Evolutionary conservation across 345 rosid species (phyloP).

Genomic region (Gossypium australe): DNA sequence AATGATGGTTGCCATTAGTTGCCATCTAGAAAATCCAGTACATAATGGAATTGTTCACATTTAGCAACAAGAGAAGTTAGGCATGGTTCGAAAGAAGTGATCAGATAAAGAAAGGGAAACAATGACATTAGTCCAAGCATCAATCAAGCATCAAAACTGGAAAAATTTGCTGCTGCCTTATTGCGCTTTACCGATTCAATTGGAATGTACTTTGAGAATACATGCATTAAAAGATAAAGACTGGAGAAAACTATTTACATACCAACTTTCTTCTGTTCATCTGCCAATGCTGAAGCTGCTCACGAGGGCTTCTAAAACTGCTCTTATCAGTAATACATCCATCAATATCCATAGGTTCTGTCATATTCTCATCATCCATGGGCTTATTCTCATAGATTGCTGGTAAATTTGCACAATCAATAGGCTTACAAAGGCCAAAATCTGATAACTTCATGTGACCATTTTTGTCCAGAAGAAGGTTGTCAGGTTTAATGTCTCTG

Average conservation of each 20-base stretch:
- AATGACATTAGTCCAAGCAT: neutral
- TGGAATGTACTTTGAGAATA: neutral
- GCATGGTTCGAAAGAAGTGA: neutral
- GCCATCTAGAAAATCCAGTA: no score
- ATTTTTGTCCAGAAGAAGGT: conserved; percentile 87
- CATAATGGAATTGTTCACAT: neutral
- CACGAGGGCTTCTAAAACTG: conserved; percentile 82
- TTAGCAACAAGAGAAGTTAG: neutral
- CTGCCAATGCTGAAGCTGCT: conserved; percentile 99
- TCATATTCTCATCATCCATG: conserved; percentile 53
- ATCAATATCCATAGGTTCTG: conserved; percentile 89
- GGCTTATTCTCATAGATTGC: conserved; percentile 75
- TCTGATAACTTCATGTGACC: conserved; percentile 99
- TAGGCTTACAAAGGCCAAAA: conserved; percentile 97
- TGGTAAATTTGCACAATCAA: conserved; percentile 74
- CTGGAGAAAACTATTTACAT: conserved; percentile 34
- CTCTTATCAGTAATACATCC: conserved; percentile 63
- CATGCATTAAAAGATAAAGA: neutral
- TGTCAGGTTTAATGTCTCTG: conserved; percentile 97
- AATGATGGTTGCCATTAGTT: no score
- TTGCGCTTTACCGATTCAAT: neutral
- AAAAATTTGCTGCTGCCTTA: neutral
- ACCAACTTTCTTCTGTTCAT: conserved; percentile 96
- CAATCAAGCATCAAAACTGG: neutral
- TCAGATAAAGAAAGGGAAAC: neutral